Evolutionary conservation across 148 eudicot species (phyloP).

Genomic region (Pouteria glomerata): DNA sequence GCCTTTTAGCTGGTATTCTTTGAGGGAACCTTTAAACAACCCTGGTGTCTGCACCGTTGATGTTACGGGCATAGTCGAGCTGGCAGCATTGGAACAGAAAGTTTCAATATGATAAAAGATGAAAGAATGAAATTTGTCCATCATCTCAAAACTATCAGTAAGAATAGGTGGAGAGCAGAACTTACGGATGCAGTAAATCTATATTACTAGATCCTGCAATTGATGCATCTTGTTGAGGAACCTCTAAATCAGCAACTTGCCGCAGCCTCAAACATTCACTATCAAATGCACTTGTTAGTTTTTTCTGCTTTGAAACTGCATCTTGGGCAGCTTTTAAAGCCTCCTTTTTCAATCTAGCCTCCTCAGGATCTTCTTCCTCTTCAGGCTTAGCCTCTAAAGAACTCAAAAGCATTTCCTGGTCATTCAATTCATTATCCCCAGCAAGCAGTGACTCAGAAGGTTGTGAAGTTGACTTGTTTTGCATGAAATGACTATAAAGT

Average conservation of each 20-base stretch:
- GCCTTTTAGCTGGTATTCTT: conserved; percentile 95
- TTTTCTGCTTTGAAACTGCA: conserved; percentile 95
- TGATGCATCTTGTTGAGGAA: conserved; percentile 49
- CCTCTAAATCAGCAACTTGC: conserved; percentile 45
- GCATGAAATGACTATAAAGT: conserved; percentile 97
- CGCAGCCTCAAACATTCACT: conserved; percentile 74
- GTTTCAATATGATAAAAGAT: conserved; percentile 1
- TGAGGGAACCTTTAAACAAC: conserved; percentile 86
- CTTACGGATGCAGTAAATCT: conserved; percentile 93
- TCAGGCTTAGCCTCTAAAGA: conserved; percentile 38
- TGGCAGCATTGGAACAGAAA: conserved; percentile 23
- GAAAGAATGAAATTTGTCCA: conserved; percentile 7
- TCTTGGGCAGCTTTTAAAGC: conserved; percentile 95
- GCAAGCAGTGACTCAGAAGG: conserved; percentile 43
- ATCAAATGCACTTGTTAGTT: conserved; percentile 81
- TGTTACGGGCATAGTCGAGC: conserved; percentile 94
- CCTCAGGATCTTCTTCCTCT: conserved; percentile 77
- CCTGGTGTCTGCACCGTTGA: conserved; percentile 90
- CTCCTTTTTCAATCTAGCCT: conserved; percentile 78
- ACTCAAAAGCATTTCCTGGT: conserved; percentile 37
- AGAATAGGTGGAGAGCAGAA: conserved; percentile 5
- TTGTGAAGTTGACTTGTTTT: conserved; percentile 65
- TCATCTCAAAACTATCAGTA: neutral
- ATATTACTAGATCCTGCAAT: conserved; percentile 74
- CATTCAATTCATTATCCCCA: conserved; percentile 38